Conservation (phyloP, 495 filamentous ascomycete species). For the Xylaria telfairii region DNA sequence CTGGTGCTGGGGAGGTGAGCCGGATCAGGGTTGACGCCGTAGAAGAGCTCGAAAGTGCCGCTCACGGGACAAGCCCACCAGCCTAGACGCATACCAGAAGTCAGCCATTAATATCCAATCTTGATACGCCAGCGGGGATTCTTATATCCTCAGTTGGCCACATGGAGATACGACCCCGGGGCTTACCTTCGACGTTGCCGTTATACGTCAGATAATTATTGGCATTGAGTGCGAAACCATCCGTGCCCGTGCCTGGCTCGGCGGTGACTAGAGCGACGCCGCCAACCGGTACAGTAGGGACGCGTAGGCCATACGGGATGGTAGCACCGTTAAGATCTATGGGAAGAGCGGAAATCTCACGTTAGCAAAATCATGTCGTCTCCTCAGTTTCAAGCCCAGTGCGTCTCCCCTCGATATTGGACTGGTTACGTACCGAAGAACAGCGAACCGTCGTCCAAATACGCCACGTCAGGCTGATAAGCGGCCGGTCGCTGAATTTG, state of each 20-base stretch:
- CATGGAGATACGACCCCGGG: background rate
- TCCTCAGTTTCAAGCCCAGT: background rate
- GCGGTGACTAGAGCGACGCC: slow-evolving; percentile 9
- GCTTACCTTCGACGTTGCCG: slow-evolving; percentile 16
- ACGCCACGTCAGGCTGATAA: slow-evolving; percentile 13
- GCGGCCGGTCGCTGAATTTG: slow-evolving; percentile 21
- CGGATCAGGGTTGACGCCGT: slow-evolving; percentile 8
- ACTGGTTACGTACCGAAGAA: slow-evolving; percentile 16
- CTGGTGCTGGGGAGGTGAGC: slow-evolving; percentile 11
- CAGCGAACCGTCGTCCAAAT: background rate
- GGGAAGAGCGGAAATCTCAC: background rate
- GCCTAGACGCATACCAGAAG: background rate
- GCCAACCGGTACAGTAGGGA: background rate
- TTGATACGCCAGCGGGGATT: background rate
- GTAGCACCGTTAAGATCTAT: slow-evolving; percentile 2
- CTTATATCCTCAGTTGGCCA: background rate
- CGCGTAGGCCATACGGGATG: slow-evolving; percentile 9
- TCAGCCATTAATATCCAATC: background rate
- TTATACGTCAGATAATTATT: slow-evolving; percentile 12
- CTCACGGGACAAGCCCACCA: slow-evolving; percentile 26
- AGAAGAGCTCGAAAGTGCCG: slow-evolving; percentile 19
- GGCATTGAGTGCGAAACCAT: slow-evolving; percentile 6
- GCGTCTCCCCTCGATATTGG: background rate
- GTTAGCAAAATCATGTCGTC: background rate
- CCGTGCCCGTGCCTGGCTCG: background rate